phyloP scores from a whole-genome alignment of 768 basidiomycete genomes.

The Boletus tomentosulus region DNA sequence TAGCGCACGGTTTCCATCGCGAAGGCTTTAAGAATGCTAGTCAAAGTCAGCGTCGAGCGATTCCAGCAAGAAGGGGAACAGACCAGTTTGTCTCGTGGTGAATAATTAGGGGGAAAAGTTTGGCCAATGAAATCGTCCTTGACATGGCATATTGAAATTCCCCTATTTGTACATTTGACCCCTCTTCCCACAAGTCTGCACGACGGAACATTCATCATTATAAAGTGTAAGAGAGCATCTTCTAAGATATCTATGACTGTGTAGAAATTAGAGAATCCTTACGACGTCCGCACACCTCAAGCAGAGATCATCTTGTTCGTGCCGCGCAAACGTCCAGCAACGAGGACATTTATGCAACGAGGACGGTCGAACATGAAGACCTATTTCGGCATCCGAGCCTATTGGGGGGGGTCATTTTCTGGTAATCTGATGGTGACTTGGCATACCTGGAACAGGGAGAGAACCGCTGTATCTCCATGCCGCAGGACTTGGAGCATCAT shows the following conservation, averaged over 20 bases:
- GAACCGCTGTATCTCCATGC: constrained; percentile 49
- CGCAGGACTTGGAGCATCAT: constrained; percentile 37
- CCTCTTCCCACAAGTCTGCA: no score
- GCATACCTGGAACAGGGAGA: constrained; percentile 44
- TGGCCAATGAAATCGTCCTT: no score
- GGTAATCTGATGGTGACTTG: not conserved
- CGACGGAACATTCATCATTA: no score
- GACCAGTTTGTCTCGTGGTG: no score
- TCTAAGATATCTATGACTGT: not conserved
- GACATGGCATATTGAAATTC: no score
- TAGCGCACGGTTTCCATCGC: no score
- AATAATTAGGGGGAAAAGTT: no score
- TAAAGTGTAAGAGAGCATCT: not conserved
- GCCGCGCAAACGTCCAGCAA: constrained; percentile 79
- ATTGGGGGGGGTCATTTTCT: not conserved
- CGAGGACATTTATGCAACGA: constrained; percentile 73
- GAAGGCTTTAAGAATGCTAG: no score
- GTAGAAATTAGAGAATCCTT: constrained; percentile 4
- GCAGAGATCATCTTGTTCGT: constrained; percentile 53
- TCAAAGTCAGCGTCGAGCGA: no score
- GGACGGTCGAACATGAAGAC: constrained; percentile 61
- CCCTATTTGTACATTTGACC: no score
- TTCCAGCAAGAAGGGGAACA: no score
- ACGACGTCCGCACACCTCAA: constrained; percentile 47
- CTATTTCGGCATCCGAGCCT: constrained; percentile 27